phyloP scores from a whole-genome alignment of 805 yeast genomes.

The Spencermartinsiella europaea region DNA sequence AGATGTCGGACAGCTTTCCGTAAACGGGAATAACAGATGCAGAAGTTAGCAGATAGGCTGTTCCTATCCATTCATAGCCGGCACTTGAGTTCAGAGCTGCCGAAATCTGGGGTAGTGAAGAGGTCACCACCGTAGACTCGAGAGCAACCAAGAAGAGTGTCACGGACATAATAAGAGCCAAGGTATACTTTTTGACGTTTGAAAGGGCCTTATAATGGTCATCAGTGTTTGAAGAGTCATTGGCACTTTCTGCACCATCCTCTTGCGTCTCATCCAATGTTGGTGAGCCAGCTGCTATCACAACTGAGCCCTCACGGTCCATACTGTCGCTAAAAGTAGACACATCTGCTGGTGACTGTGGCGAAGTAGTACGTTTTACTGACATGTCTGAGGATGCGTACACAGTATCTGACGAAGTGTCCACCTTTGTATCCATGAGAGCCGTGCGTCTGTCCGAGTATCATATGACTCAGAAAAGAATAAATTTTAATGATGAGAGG shows the following conservation, averaged over 20 bases:
- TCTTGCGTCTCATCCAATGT: neutral
- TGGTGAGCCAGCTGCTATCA: neutral
- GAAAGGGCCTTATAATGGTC: neutral
- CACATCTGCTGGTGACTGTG: too few species aligned
- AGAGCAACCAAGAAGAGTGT: slow-evolving; percentile 32
- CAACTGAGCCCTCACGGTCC: neutral
- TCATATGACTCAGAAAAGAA: too few species aligned
- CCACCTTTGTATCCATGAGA: too few species aligned
- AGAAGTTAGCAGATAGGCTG: slow-evolving; percentile 55
- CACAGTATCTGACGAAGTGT: too few species aligned
- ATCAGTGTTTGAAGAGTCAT: slow-evolving; percentile 1
- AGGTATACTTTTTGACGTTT: slow-evolving; percentile 9
- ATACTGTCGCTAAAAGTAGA: too few species aligned
- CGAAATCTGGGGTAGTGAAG: slow-evolving; percentile 39
- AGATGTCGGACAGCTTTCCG: slow-evolving; percentile 57
- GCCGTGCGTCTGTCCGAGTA: too few species aligned
- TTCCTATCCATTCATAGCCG: slow-evolving; percentile 56
- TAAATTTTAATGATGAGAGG: too few species aligned
- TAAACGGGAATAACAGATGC: slow-evolving; percentile 63
- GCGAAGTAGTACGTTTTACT: too few species aligned
- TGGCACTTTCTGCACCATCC: neutral
- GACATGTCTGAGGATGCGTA: too few species aligned
- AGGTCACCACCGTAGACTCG: slow-evolving; percentile 51
- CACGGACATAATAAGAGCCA: slow-evolving; percentile 15
- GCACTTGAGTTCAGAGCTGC: slow-evolving; percentile 46